Evolutionary conservation across 2,329 filamentous ascomycete species (phyloP), one percentile per base, ranked within the genome.

Genomic region (Aspergillus flavus): DNA sequence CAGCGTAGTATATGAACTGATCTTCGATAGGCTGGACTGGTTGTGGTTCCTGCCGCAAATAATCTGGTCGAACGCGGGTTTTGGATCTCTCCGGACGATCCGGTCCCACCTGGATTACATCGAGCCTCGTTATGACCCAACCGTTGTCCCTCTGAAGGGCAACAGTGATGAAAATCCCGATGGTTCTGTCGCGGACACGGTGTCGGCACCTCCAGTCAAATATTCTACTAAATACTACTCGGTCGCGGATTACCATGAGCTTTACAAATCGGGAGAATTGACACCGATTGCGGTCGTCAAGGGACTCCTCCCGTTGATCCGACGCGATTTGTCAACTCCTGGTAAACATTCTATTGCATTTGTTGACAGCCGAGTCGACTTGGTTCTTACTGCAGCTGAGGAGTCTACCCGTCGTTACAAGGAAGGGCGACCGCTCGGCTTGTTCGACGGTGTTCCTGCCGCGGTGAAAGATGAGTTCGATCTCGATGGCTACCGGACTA

Each of bases 401-500:
- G 88, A 84, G 9, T 93, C 91, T 1, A 89, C 91, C 0, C 81
- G 84, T 70, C 83, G 91, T 28, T 94, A 89, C 76, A 84, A 84
- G 56, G 80, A 82, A 11, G 89, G 89, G 0, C 83, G 83, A 65
- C 84, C 87, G 1, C 76, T 91, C 10, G 83, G 90, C n/a, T 75
- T 90, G 11, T 80, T 94, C 3, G 91, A 94, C 70, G 92, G 92
- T 11, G 87, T 94, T 1, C 92, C 91, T 0, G 84, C 93, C 45
- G 89, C 88, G 1, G 86, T 93, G 70, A 94, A 94, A 78, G 91
- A 93, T 70, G 91, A 94, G 69, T 83, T 87, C 23, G 82, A 88
- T 64, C 82, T 91, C 30, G 81, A 86, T 69, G 90, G 89, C 21
- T 92, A 91, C 72, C 82, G 85, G 34, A 85, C 82, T 65, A 87